Evolutionary conservation across 2,329 filamentous ascomycete species (phyloP), one percentile per base, ranked within the genome.

Genomic region (Xylariales sp.): DNA sequence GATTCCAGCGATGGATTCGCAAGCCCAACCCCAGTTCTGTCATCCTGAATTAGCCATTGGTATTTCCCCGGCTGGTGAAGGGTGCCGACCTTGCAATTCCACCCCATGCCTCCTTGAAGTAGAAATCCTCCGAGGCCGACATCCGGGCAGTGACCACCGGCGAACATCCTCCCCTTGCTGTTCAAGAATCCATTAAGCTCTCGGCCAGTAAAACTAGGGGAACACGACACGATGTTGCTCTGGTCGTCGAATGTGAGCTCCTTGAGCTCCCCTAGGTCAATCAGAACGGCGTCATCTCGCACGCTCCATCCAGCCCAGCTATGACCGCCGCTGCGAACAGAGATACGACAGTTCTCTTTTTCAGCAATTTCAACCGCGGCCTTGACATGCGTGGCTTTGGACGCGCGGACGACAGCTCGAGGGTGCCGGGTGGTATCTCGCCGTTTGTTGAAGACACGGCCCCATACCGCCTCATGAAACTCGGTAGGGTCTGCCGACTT

Each of bases 31-130:
- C 73, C 73, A 77, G 46, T 70, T 73, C 70, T 72, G 19, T 43
- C 6, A 14, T 15, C n/a, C n/a, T 33, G 12, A 9, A 9, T 12
- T 19, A n/a, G n/a, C n/a, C n/a, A n/a, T n/a, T n/a, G n/a, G n/a
- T n/a, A n/a, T n/a, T n/a, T n/a, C n/a, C 11, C 9, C n/a, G n/a
- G 11, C 20, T n/a, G 19, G 15, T 27, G 15, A 10, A 18, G 18
- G 9, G 21, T 4, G 52, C 62, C 42, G 45, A 71, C 69, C 53
- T 66, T 70, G 48, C 69, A 75, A 49, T 76, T 76, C 74, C 74
- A 79, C 0, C 74, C 74, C 71, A 78, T 76, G 1, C 74, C 74
- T 0, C 74, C 75, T 48, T 77, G 73, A 11, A 79, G 53, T 16
- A 78, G 51, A 46, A 77, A 78, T 0, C 74, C 74, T 0, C 74